Evolutionary conservation across 768 basidiomycete genomes (phyloP), one percentile per base, ranked within the genome.

Genomic region (Candolleomyces eurysporus): DNA sequence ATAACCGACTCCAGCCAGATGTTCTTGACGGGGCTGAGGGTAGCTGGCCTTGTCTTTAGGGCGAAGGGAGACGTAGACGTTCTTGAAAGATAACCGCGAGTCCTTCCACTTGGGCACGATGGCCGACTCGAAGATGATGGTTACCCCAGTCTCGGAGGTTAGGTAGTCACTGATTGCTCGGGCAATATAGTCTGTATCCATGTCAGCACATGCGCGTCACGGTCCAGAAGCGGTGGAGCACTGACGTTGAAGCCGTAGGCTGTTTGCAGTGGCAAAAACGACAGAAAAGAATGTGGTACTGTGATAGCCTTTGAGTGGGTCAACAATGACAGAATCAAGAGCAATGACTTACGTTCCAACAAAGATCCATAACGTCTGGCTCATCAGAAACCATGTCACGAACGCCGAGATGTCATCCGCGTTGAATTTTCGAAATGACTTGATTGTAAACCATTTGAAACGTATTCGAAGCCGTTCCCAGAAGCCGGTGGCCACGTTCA

Each of bases 101-200:
- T 96, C 93, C 64, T 94, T 92, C 94, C 96, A 97, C 72, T 94
- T 95, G 3, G 97, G 96, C 10, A 98, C 96, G 67, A 98, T 96
- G 32, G 97, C 97, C 5, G 92, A 94, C 74, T 99, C 97, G 72
- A 98, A 98, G 57, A 96, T 91, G 66, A 99, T 88, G 14, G 88
- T 95, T 46, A 96, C 87, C 2, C 97, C 97, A 0, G 96, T 97
- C 71, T 95, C 91, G 0, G 89, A 81, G 5, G 97, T 98, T 60
- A 99, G 78, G 71, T 98, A 96, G 72, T 94, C 89, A 64, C 95
- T 96, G 52, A 98, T 89, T 7, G 85, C 87, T 39, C 87, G 84
- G 10, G 96, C 97, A 40, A 98, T 82, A 67, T 88, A 91, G 68
- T 89, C 94, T 71, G 64, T 58, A 59, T 40, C 52, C 61, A 26